Evolutionary conservation across 2,329 filamentous ascomycete genomes (phyloP).

Genomic region (Myriangium duriaei): DNA sequence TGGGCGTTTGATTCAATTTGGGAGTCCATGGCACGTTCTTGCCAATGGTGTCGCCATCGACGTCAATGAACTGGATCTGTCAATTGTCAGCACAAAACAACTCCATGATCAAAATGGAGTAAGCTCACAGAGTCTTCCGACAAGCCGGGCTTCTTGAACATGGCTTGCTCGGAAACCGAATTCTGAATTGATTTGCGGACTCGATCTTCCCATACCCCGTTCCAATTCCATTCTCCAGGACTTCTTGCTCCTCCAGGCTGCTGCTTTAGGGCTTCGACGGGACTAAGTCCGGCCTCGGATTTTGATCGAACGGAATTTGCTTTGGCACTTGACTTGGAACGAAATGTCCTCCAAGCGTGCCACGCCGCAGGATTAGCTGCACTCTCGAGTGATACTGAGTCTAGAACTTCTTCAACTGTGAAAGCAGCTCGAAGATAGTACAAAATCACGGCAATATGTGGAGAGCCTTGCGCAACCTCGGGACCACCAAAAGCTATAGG

Average conservation of each 20-base stretch:
- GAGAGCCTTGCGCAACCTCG: neutral
- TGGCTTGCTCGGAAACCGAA: slow-evolving; percentile 64
- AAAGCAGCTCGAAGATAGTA: slow-evolving; percentile 75
- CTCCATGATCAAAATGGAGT: neutral
- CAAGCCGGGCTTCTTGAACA: slow-evolving; percentile 55
- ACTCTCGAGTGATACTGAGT: slow-evolving; percentile 65
- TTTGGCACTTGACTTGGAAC: slow-evolving; percentile 18
- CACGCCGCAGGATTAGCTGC: slow-evolving; percentile 85
- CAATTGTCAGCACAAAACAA: neutral
- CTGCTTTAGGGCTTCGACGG: slow-evolving; percentile 17
- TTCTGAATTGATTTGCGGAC: slow-evolving; percentile 66
- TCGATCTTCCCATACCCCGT: slow-evolving; percentile 87
- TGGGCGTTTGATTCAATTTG: neutral
- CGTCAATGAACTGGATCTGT: slow-evolving; percentile 15
- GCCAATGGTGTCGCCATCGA: slow-evolving; percentile 12
- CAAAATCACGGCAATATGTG: slow-evolving; percentile 27
- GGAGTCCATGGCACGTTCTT: slow-evolving; percentile 9
- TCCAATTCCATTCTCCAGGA: slow-evolving; percentile 92
- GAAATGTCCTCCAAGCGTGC: slow-evolving; percentile 79
- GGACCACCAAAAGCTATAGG: neutral
- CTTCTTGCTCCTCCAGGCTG: slow-evolving; percentile 37
- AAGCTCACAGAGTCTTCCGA: slow-evolving; percentile 59
- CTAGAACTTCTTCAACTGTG: slow-evolving; percentile 62
- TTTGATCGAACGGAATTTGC: slow-evolving; percentile 2
- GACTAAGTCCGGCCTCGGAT: slow-evolving; percentile 11